Percentiles rank a stretch among this genome's conserved stretches.
phyloP scores from a whole-genome alignment of 495 filamentous ascomycete genomes.

The Corynascus novoguineensis region DNA sequence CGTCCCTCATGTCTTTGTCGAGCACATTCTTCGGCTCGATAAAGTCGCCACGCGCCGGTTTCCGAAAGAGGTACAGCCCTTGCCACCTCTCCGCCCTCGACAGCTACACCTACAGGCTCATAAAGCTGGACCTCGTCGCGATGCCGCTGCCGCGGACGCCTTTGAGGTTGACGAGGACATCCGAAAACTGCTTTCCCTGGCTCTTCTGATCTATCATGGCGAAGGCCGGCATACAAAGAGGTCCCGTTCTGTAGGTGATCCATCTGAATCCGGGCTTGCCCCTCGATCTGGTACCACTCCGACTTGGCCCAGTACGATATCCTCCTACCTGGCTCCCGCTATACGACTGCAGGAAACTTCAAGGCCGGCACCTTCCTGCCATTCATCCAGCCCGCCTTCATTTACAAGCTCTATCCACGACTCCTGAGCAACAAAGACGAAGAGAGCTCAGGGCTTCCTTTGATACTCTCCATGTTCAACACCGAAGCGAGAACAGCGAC shows the following conservation, averaged over 20 bases:
- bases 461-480: slow-evolving; percentile 1
- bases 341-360: neutral
- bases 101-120: slow-evolving; percentile 10
- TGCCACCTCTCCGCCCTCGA: slow-evolving; percentile 3
- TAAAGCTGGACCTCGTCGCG: slow-evolving; percentile 8
- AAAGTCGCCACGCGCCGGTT: slow-evolving; percentile 7
- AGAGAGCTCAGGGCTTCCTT: neutral
- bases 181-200: slow-evolving; percentile 9
- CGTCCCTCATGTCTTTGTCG: slow-evolving; percentile 11
- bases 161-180: slow-evolving; percentile 14
- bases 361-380: neutral
- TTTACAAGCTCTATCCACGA: neutral
- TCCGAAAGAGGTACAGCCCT: neutral
- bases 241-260: slow-evolving; percentile 6
- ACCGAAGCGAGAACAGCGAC: neutral
- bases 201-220: slow-evolving; percentile 11
- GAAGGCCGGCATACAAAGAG: slow-evolving; percentile 3
- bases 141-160: neutral
- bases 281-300: neutral
- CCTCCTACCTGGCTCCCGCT: neutral
- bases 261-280: neutral
- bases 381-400: neutral
- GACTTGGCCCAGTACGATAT: neutral
- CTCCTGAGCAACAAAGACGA: neutral
- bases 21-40: slow-evolving; percentile 12